phyloP scores from a whole-genome alignment of 345 rosid genomes.

The Geranium brycei region DNA sequence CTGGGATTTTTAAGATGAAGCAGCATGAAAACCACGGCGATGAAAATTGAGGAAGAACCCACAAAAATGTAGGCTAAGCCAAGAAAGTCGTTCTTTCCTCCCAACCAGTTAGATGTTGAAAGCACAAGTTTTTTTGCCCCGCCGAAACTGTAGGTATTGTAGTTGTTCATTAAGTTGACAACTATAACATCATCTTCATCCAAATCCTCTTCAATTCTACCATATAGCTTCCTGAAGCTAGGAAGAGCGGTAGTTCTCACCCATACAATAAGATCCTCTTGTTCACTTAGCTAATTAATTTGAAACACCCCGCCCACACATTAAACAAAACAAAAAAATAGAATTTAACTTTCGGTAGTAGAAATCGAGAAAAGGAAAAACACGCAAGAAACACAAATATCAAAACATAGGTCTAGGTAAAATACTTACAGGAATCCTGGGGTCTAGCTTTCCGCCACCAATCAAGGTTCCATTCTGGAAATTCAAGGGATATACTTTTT shows the following conservation, averaged over 20 bases:
- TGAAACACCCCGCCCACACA: conserved; percentile 1
- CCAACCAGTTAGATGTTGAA: conserved; percentile 70
- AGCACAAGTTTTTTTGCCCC: conserved; percentile 72
- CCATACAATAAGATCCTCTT: conserved; percentile 84
- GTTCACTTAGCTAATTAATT: conserved; percentile 47
- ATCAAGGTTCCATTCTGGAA: conserved; percentile 65
- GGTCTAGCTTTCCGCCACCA: conserved; percentile 66
- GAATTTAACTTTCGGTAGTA: conserved; percentile 5
- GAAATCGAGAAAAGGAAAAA: not conserved
- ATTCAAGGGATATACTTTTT: conserved; percentile 57
- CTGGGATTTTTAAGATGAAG: conserved; percentile 54
- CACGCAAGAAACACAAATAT: not conserved
- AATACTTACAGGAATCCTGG: conserved; percentile 44
- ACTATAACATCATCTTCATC: conserved; percentile 37
- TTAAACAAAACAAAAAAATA: conserved; percentile 1
- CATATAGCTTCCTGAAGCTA: conserved; percentile 66
- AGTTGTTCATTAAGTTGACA: conserved; percentile 54
- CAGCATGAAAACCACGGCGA: conserved; percentile 51
- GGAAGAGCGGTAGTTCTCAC: conserved; percentile 81
- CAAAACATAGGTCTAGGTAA: not conserved
- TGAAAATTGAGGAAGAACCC: conserved; percentile 46
- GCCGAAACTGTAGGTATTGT: conserved; percentile 70
- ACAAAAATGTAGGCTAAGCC: conserved; percentile 53
- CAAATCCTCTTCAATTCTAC: conserved; percentile 68
- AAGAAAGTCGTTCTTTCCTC: conserved; percentile 74